A percentile compares a stretch with the other conserved stretches of the same genome.
Evolutionary conservation across 495 filamentous ascomycete species (phyloP).

Genomic region (Trichoderma virens): DNA sequence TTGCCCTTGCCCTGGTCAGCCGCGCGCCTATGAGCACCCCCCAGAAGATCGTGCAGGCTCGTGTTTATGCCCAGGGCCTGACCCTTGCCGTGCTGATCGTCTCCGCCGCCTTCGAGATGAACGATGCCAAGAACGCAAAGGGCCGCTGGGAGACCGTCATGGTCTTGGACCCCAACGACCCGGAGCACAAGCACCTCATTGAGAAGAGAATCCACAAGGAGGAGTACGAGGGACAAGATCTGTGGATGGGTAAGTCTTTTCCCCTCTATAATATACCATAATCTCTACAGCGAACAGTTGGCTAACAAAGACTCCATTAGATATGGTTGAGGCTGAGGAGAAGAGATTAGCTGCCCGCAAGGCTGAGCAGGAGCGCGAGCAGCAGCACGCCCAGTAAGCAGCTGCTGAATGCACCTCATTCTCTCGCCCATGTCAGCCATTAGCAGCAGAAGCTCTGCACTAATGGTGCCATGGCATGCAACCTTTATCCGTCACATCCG

Average conservation of each 20-base stretch:
- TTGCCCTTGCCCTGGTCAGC: slow-evolving; percentile 67
- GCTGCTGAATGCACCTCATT: slow-evolving; percentile 4
- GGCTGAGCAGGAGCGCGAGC: slow-evolving; percentile 20
- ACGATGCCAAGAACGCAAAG: slow-evolving; percentile 65
- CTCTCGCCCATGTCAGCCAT: background rate
- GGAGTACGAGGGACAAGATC: slow-evolving; percentile 68
- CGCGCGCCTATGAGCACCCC: slow-evolving; percentile 61
- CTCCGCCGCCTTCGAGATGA: slow-evolving; percentile 81
- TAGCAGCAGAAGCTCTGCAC: background rate
- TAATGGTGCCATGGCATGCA: background rate
- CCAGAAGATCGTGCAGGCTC: slow-evolving; percentile 95
- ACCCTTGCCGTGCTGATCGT: slow-evolving; percentile 84
- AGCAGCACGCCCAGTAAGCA: slow-evolving; percentile 13
- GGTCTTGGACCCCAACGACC: slow-evolving; percentile 64
- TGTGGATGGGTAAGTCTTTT: slow-evolving; percentile 65
- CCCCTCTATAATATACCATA: background rate
- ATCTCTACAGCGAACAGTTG: background rate
- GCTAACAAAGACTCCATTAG: slow-evolving; percentile 24
- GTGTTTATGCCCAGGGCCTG: slow-evolving; percentile 95
- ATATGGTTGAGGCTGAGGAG: slow-evolving; percentile 78
- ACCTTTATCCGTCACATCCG: background rate
- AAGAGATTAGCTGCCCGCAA: slow-evolving; percentile 52
- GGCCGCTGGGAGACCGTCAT: slow-evolving; percentile 70
- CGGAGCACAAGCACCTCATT: slow-evolving; percentile 61
- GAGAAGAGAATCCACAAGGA: slow-evolving; percentile 66